phyloP scores from a whole-genome alignment of 2,329 filamentous ascomycete genomes.

The Sarocladiaceae sp. region DNA sequence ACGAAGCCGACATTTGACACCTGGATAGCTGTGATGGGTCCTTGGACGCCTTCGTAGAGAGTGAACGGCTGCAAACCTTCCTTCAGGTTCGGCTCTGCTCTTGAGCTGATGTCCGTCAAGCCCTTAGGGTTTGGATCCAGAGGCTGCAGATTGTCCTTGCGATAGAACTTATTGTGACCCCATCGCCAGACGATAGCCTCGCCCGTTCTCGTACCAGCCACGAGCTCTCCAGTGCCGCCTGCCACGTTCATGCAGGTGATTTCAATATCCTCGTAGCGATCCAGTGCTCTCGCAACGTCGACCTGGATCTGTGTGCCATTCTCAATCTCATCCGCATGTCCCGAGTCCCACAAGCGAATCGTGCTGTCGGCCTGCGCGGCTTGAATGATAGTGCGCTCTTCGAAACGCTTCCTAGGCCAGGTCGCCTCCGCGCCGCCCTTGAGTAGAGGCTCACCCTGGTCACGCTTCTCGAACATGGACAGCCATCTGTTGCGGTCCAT shows the following conservation, averaged over 20 bases:
- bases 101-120: constrained; percentile 68
- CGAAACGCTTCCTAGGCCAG: constrained; percentile 69
- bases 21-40: constrained; percentile 72
- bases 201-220: constrained; percentile 74
- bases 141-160: constrained; percentile 50
- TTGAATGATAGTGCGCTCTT: constrained; percentile 78
- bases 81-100: constrained; percentile 68
- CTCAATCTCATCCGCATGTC: constrained; percentile 89
- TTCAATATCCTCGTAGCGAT: constrained; percentile 71
- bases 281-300: constrained; percentile 78
- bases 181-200: constrained; percentile 85
- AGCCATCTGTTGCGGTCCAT: constrained; percentile 82
- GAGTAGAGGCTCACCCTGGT: constrained; percentile 72
- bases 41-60: constrained; percentile 79
- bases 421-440: constrained; percentile 73
- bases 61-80: constrained; percentile 78
- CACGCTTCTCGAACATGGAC: constrained; percentile 79
- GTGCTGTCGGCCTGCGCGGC: constrained; percentile 89
- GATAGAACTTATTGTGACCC: constrained; percentile 73
- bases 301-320: constrained; percentile 79
- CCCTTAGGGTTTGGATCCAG: constrained; percentile 61
- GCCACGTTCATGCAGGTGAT: constrained; percentile 78
- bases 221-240: constrained; percentile 77
- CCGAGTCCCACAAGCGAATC: constrained; percentile 88
- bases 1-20: constrained; percentile 94